phyloP scores from a whole-genome alignment of 305 asterid species.

The Fraxinus latifolia region DNA sequence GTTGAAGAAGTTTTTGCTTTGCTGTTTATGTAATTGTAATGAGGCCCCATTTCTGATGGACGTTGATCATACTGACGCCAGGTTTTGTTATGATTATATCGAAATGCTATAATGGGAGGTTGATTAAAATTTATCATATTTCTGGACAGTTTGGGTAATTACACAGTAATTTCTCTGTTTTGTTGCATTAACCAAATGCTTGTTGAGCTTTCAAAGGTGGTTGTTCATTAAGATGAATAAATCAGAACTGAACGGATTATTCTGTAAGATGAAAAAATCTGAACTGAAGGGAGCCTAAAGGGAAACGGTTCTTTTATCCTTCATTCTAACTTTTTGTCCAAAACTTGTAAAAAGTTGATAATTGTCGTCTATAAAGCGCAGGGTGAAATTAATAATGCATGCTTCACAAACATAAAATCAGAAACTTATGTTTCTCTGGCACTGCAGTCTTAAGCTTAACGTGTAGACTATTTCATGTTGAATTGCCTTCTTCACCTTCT shows the following conservation, averaged over 20 bases:
- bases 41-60: background rate
- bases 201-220: constrained; percentile 1
- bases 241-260: background rate
- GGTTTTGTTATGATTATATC: background rate
- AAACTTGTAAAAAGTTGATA: background rate
- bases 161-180: background rate
- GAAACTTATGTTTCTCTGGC: background rate
- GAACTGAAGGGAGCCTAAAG: background rate
- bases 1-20: background rate
- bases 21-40: background rate
- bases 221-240: background rate
- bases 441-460: background rate
- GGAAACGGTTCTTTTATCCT: background rate
- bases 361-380: background rate
- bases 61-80: background rate
- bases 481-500: background rate
- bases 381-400: background rate
- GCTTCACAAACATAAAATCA: background rate
- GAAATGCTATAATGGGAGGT: background rate
- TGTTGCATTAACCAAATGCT: background rate
- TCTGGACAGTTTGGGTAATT: background rate
- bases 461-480: background rate
- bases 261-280: background rate
- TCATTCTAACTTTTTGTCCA: background rate
- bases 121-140: background rate